These are phyloP conservation scores for sunflower (Helianthus annuus) DNA, from an alignment of 129 eudicot species.

Conservation along the genomic window DNA sequence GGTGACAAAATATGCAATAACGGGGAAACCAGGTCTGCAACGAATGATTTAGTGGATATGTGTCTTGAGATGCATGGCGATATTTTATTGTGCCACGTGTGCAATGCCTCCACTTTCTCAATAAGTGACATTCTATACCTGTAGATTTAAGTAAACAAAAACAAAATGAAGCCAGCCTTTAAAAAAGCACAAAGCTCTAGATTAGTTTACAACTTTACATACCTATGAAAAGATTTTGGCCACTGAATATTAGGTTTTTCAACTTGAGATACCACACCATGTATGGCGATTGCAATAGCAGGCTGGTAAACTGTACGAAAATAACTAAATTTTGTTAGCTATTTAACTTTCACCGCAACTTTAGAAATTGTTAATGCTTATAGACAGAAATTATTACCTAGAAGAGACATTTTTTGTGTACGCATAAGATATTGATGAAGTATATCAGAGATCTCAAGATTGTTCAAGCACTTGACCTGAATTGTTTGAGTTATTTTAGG, in stretches of 20 bases:
- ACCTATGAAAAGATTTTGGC: slow-evolving; percentile 97
- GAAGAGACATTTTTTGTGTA: slow-evolving; percentile 79
- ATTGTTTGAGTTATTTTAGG: slow-evolving; percentile 9
- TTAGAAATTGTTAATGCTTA: slow-evolving; percentile 9
- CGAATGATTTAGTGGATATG: slow-evolving; percentile 72
- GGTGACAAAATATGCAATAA: slow-evolving; percentile 87
- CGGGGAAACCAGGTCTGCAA: slow-evolving; percentile 73
- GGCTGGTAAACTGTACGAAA: slow-evolving; percentile 73
- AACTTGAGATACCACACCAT: slow-evolving; percentile 66
- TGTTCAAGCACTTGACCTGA: slow-evolving; percentile 80
- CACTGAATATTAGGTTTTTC: slow-evolving; percentile 85
- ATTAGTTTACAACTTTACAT: slow-evolving; percentile 12
- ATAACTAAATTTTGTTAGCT: slow-evolving; percentile 11
- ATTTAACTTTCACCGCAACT: neutral
- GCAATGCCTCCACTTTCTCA: slow-evolving; percentile 70
- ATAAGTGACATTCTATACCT: slow-evolving; percentile 64
- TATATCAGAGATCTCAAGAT: slow-evolving; percentile 68
- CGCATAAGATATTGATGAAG: slow-evolving; percentile 77
- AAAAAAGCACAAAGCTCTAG: slow-evolving; percentile 9
- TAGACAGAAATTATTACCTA: slow-evolving; percentile 37
- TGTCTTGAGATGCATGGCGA: slow-evolving; percentile 85
- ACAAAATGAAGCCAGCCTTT: neutral
- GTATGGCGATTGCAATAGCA: slow-evolving; percentile 63
- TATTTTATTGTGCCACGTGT: slow-evolving; percentile 66
- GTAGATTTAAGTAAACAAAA: slow-evolving; percentile 21